These are phyloP conservation scores for Decorospora gaudefroyi DNA, from an alignment of 2,329 filamentous ascomycete genomes.

Conservation along the genomic window DNA sequence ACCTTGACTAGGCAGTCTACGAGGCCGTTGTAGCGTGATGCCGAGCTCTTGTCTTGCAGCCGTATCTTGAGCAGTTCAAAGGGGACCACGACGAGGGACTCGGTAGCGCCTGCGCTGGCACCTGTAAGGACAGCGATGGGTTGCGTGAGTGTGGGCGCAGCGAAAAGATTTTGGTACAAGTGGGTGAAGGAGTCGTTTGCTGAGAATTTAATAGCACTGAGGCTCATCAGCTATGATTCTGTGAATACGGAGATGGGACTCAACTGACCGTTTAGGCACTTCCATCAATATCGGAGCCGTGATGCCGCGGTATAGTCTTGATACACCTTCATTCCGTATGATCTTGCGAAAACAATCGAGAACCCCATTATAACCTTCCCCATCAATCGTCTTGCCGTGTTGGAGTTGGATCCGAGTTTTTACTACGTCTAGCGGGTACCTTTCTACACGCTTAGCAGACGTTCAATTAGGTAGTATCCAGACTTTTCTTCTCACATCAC, in stretches of 20 bases:
- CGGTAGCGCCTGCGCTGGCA: slow-evolving; percentile 36
- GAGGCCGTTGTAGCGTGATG: slow-evolving; percentile 33
- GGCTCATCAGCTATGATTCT: not conserved
- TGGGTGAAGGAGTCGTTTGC: slow-evolving; percentile 36
- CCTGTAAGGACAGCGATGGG: slow-evolving; percentile 36
- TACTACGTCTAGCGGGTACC: slow-evolving; percentile 43
- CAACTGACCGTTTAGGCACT: slow-evolving; percentile 32
- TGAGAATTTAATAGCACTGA: slow-evolving; percentile 41
- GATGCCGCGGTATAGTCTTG: slow-evolving; percentile 37
- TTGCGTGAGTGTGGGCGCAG: slow-evolving; percentile 27
- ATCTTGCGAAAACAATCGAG: slow-evolving; percentile 40
- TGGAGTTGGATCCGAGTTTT: slow-evolving; percentile 42
- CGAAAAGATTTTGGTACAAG: slow-evolving; percentile 34
- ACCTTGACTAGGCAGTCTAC: slow-evolving; percentile 38
- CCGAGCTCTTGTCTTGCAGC: slow-evolving; percentile 36
- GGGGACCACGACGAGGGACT: slow-evolving; percentile 41
- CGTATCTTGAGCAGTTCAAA: slow-evolving; percentile 41
- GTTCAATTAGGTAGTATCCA: too few species aligned
- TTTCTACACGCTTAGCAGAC: slow-evolving; percentile 33
- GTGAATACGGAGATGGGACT: not conserved
- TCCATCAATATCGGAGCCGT: slow-evolving; percentile 42
- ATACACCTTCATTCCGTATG: slow-evolving; percentile 29
- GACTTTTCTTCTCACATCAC: slow-evolving; percentile 27
- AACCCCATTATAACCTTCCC: slow-evolving; percentile 35
- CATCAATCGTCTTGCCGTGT: slow-evolving; percentile 26